Evolutionary conservation across 1,284 basidiomycete genomes (phyloP), one percentile per base, ranked within the genome.

Genomic region (Ceratobasidium sp.): DNA sequence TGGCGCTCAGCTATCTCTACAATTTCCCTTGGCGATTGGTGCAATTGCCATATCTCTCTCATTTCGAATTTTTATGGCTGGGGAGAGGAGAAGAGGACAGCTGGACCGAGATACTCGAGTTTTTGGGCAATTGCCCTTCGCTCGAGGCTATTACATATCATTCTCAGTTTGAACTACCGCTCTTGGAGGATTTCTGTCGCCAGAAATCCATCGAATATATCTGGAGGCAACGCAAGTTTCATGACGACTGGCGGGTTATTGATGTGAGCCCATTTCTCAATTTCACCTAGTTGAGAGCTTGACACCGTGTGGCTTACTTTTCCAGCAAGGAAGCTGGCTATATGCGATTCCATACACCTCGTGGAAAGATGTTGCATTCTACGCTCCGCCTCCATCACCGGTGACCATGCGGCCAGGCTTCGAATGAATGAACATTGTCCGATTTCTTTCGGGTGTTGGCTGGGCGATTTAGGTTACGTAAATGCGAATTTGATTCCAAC

Each of bases 31-130:
- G 64, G 64, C 64, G 12, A 10, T 50, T 27, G 23, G n/a, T 66
- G 23, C 64, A 30, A 10, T 48, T 66, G 64, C 64, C 64, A 23
- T 10, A 66, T 23, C 64, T 66, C 2, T 18, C n/a, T 3, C 64
- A 66, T 46, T 66, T 66, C 20, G 64, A 66, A 20, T 66, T 66
- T 48, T 7, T 66, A 4, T 66, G 64, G 64, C 10, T 66, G 20
- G 64, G 64, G 1, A 33, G 30, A 23, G n/a, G 30, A 27, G 64
- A 66, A 16, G 18, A 66, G 44, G 23, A 27, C 35, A 46, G 20
- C 10, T 66, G n/a, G 41, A 3, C 44, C 16, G 64, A 66, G 8
- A 66, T 66, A 1, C 23, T 48, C 4, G 44, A 48, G 23, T 66
- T 66, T 33, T 14, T 66, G 10, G 23, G 27, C 20, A 50, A 16